These are phyloP conservation scores for Saitozyma sp. DNA, from an alignment of 768 basidiomycete genomes.

Conservation along the genomic window DNA sequence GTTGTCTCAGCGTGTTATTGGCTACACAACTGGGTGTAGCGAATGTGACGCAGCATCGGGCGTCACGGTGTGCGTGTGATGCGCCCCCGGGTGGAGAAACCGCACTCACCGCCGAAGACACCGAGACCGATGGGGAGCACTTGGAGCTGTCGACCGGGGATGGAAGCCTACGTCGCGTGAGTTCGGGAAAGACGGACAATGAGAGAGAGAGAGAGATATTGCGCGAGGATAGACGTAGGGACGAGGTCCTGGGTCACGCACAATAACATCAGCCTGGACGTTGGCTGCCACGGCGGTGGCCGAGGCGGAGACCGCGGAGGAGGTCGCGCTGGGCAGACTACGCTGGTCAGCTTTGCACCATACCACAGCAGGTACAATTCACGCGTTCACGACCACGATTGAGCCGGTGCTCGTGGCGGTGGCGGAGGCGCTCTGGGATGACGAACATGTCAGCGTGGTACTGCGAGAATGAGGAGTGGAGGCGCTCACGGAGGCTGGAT, in stretches of 20 bases:
- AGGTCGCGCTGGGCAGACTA: background rate
- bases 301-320: conserved; percentile 4
- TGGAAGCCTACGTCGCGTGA: background rate
- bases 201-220: background rate
- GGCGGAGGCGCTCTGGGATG: no score
- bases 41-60: background rate
- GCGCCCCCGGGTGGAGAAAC: no score
- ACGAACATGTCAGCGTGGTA: no score
- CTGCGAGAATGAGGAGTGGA: no score
- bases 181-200: background rate
- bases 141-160: conserved; percentile 31
- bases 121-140: conserved; percentile 47
- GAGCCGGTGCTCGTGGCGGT: no score
- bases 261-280: no score
- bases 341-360: no score
- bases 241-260: no score
- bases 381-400: no score
- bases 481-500: no score
- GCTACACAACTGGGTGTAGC: conserved; percentile 52
- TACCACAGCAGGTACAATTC: no score
- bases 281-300: background rate
- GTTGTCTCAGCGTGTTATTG: no score
- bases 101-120: conserved; percentile 31
- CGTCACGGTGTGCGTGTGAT: conserved; percentile 2
- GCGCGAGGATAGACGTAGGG: background rate